A percentile compares a stretch with the other conserved stretches of the same genome.
phyloP scores from a whole-genome alignment of 306 rosid species.

The Vachellia collinsii region DNA sequence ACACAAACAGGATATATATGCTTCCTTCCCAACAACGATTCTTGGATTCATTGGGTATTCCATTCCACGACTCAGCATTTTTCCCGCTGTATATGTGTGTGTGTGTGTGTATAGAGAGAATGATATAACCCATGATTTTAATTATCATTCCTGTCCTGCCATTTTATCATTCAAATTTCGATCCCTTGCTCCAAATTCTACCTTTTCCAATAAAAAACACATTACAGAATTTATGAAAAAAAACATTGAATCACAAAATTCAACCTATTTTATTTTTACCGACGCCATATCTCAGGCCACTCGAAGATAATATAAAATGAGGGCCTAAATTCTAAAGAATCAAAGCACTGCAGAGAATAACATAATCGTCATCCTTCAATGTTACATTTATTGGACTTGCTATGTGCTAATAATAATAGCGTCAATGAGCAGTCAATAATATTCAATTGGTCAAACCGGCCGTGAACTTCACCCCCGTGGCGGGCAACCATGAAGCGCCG shows the following conservation, averaged over 20 bases:
- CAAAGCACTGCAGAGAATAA: not conserved
- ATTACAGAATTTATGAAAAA: not conserved
- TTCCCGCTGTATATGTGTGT: no score
- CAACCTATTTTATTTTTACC: not conserved
- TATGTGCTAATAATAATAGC: not conserved
- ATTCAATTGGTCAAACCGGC: slow-evolving; percentile 52
- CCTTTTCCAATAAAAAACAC: not conserved
- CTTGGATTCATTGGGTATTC: not conserved
- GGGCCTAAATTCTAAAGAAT: slow-evolving; percentile 19
- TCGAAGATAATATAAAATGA: slow-evolving; percentile 9
- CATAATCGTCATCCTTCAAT: slow-evolving; percentile 17
- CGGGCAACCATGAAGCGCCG: slow-evolving; percentile 70
- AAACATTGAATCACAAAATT: not conserved
- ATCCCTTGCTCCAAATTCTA: not conserved
- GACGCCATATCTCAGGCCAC: not conserved
- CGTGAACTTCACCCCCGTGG: slow-evolving; percentile 64
- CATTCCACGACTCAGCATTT: no score
- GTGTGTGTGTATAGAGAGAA: no score
- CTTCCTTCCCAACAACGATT: not conserved
- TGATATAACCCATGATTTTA: not conserved
- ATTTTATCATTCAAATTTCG: no score
- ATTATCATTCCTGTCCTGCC: not conserved
- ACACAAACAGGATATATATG: not conserved
- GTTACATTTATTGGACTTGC: slow-evolving; percentile 12
- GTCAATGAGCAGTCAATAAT: not conserved